Percentiles rank a stretch among this genome's conserved stretches.
phyloP scores from a whole-genome alignment of 768 basidiomycete genomes.

The Amanita pallidorosea region DNA sequence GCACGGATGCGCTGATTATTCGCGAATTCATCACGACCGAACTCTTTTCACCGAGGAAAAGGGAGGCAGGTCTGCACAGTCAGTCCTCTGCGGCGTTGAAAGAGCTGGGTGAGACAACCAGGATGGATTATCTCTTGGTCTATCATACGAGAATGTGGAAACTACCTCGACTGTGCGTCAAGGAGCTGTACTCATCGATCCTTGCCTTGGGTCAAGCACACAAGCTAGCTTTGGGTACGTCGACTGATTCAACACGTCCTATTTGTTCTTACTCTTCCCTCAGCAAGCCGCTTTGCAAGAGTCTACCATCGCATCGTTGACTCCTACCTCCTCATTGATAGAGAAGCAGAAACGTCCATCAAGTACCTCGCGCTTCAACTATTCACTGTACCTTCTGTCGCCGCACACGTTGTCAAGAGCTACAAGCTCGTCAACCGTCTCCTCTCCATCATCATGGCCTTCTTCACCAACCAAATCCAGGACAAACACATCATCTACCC shows the following conservation, averaged over 20 bases:
- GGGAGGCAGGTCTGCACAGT: constrained; percentile 33
- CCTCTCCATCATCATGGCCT: constrained; percentile 76
- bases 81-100: constrained; percentile 25
- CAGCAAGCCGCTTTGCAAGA: constrained; percentile 75
- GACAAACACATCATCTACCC: constrained; percentile 56
- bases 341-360: constrained; percentile 92
- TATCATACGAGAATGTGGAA: constrained; percentile 86
- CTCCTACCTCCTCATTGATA: constrained; percentile 83
- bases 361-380: constrained; percentile 89
- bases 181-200: constrained; percentile 73
- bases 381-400: constrained; percentile 84
- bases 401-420: constrained; percentile 64
- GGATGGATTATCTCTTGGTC: constrained; percentile 67
- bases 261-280: background rate
- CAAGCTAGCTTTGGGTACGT: constrained; percentile 70
- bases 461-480: constrained; percentile 85
- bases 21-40: constrained; percentile 67
- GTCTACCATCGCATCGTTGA: constrained; percentile 85
- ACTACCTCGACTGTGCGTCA: constrained; percentile 65
- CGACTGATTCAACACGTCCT: background rate
- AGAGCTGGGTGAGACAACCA: constrained; percentile 40
- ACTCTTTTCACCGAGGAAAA: constrained; percentile 49
- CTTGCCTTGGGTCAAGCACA: constrained; percentile 63
- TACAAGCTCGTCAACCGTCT: constrained; percentile 68
- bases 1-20: constrained; percentile 53